Base-by-base conservation (phyloP, 345 rosid species). In the Microthlaspi erraticum region DNA sequence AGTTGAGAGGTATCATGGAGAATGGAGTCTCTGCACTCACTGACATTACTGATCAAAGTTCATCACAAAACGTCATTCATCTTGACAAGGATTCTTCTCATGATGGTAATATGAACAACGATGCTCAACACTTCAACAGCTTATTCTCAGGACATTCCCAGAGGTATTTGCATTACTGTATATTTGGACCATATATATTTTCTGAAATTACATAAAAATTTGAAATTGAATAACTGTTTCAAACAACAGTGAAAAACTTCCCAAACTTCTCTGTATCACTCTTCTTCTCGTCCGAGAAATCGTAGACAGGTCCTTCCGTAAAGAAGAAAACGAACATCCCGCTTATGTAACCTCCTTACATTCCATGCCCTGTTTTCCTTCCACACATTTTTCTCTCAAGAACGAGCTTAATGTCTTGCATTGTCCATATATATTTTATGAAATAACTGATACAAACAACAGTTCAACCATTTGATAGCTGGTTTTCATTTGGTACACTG, bases 301-400 rank as follows among this genome's bases (percentile, higher is more conserved):
- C 73, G 67, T 85, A 17, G 52, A 92, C 94, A 8, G 92, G 94
- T 29, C 91, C 94, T 66, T 86, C 88, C 0, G 86, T 80, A 71
- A 89, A 92, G 85, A 89, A 92, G 84, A 85, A 92, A 9, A 92
- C 98, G 1, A 88, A 92, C 96, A 89, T 86, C 45, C 96, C 98
- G 0, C 82, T 53, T 17, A 92, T 83, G 77, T 83, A 56, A 36
- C 88, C 92, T 0, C 98, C 91, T 8, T 89, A 89, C 5, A 92
- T 85, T 1, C 84, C 85, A 65, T 89, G 94, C 51, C 98, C 94
- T 0, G 87, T 80, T 66, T 74, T 85, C 83, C n/a, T n/a, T n/a
- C n/a, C n/a, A n/a, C n/a, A n/a, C n/a, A n/a, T n/a, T n/a, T n/a
- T n/a, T n/a, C n/a, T n/a, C n/a, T n/a, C n/a, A n/a, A n/a, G n/a